These are phyloP conservation scores for Salix brachista DNA, from an alignment of 345 rosid genomes.

Conservation along the genomic window DNA sequence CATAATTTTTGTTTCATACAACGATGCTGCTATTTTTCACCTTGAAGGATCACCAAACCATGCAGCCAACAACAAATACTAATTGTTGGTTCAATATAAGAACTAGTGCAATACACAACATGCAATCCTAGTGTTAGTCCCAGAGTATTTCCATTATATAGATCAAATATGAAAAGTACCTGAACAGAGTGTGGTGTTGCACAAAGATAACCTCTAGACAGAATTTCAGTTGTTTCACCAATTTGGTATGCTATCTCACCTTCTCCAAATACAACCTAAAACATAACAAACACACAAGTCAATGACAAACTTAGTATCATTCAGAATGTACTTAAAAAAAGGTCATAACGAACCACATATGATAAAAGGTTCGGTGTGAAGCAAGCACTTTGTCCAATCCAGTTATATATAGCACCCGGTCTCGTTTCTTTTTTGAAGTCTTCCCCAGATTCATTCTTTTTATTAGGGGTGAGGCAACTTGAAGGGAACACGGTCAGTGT, in stretches of 20 bases:
- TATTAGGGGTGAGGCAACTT: no score
- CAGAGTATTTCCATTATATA: neutral
- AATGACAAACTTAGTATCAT: neutral
- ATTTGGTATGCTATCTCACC: conserved; percentile 93
- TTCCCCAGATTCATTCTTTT: neutral
- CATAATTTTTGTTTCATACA: no score
- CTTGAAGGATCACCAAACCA: neutral
- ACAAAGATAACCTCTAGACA: conserved; percentile 79
- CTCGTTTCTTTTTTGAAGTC: neutral
- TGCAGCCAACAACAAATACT: neutral
- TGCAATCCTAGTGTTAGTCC: neutral
- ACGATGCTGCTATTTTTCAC: no score
- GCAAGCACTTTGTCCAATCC: neutral
- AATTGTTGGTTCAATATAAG: neutral
- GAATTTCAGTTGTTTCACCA: conserved; percentile 83
- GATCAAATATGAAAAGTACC: conserved; percentile 40
- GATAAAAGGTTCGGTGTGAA: neutral
- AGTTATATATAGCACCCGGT: neutral
- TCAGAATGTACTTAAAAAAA: neutral
- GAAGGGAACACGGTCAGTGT: no score
- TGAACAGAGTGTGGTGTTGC: conserved; percentile 92
- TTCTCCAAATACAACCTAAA: conserved; percentile 69
- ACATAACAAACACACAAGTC: conserved; percentile 5
- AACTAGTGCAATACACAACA: neutral
- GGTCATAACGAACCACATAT: neutral